Percentiles rank a stretch among this genome's conserved stretches.
Conservation (phyloP, 2,329 filamentous ascomycete species). For the Monosporascus ibericus region DNA sequence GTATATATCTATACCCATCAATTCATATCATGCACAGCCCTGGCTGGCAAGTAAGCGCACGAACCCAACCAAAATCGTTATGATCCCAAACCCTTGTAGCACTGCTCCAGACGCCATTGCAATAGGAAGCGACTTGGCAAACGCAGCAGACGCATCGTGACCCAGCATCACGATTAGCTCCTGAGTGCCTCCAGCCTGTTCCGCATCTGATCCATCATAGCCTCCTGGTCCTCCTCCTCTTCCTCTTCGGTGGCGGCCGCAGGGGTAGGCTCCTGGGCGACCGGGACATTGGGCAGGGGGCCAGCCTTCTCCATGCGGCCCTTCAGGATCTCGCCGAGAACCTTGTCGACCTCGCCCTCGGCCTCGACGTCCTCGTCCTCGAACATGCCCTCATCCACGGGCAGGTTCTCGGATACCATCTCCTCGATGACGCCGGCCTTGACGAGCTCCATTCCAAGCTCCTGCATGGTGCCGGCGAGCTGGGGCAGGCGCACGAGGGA, state of each 20-base stretch:
- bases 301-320: slow-evolving; percentile 65
- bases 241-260: slow-evolving; percentile 51
- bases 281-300: slow-evolving; percentile 49
- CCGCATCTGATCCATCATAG: slow-evolving; percentile 90
- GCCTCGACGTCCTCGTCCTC: slow-evolving; percentile 71
- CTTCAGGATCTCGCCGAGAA: slow-evolving; percentile 84
- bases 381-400: slow-evolving; percentile 64
- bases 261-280: slow-evolving; percentile 42
- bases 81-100: slow-evolving; percentile 7
- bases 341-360: slow-evolving; percentile 81
- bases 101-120: slow-evolving; percentile 13
- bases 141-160: background rate
- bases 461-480: slow-evolving; percentile 81
- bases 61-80: background rate
- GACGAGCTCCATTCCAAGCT: slow-evolving; percentile 79
- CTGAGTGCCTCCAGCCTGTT: slow-evolving; percentile 84
- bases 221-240: slow-evolving; percentile 81
- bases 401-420: slow-evolving; percentile 84
- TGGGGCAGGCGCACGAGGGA: slow-evolving; percentile 76
- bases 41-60: too few species aligned
- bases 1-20: background rate
- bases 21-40: background rate
- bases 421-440: slow-evolving; percentile 97
- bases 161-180: slow-evolving; percentile 48
- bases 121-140: background rate